Evolutionary conservation across 1,284 basidiomycete genomes (phyloP).

Genomic region (Vanrija pseudolonga): DNA sequence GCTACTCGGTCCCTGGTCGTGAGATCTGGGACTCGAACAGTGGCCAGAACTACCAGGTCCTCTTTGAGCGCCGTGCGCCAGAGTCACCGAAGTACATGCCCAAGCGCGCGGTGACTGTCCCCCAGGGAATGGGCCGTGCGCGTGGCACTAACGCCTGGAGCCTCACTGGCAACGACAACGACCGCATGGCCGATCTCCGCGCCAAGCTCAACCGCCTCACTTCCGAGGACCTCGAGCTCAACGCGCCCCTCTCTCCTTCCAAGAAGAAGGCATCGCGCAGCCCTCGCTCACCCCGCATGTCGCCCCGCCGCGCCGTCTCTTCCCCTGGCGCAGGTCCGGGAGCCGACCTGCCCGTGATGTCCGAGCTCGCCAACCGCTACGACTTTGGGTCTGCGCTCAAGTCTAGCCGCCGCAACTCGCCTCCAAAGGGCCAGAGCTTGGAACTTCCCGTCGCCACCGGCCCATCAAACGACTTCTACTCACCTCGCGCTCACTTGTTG

Average conservation of each 20-base stretch:
- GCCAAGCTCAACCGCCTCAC: conserved; percentile 52
- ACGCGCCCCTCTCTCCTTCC: conserved; percentile 8
- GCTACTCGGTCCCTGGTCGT: conserved; percentile 67
- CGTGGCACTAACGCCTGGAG: conserved; percentile 46
- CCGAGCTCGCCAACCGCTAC: conserved; percentile 48
- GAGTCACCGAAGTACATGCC: conserved; percentile 16
- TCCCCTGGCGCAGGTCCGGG: conserved; percentile 29
- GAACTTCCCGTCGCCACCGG: too few relatives aligned
- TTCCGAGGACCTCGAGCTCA: conserved; percentile 43
- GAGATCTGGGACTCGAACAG: conserved; percentile 89
- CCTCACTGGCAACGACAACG: conserved; percentile 42
- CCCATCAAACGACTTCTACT: conserved; percentile 33
- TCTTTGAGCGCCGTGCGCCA: conserved; percentile 35
- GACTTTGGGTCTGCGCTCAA: conserved; percentile 55
- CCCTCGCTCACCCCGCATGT: conserved; percentile 19
- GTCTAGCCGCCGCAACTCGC: conserved; percentile 31
- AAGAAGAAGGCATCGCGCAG: conserved; percentile 1
- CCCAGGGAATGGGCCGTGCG: conserved; percentile 35
- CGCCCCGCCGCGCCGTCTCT: conserved; percentile 20
- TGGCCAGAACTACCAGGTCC: conserved; percentile 71
- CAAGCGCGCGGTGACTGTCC: conserved; percentile 18
- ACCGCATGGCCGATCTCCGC: conserved; percentile 50
- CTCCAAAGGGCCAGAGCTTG: conserved; percentile 8
- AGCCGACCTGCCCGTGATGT: background rate
- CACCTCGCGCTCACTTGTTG: conserved; percentile 30